Base-by-base conservation (phyloP, 1,284 basidiomycete genomes). In the Trametes polyzona region DNA sequence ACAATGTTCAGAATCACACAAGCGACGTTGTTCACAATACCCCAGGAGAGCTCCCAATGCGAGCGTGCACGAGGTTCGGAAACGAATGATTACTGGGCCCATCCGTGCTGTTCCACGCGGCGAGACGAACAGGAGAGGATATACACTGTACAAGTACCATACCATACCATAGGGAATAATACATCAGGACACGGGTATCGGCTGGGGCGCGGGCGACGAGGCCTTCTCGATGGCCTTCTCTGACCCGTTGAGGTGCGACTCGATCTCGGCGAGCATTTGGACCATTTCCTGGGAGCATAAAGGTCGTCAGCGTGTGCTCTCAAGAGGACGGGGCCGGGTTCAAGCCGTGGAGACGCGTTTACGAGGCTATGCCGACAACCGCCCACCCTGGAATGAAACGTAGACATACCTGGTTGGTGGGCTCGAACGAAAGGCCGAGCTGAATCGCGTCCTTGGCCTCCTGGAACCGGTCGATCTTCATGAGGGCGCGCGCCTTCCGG, bases 361-460 rank as follows among this genome's bases (percentile, higher is more conserved):
- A n/a, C n/a, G n/a, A n/a, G n/a, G n/a, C n/a, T n/a, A n/a, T n/a
- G n/a, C n/a, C n/a, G n/a, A n/a, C n/a, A n/a, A n/a, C n/a, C 6
- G 29, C 19, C 17, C 14, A 32, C 43, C 11, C 27, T 12, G 14
- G 10, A 9, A 6, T 33, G 12, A 19, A 14, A 24, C 16, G 14
- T 3, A 9, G 53, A 70, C 84, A 48, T 65, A 93, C 93, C 58
- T 76, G 71, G 65, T 95, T 97, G 41, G 84, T 84, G 2, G 95
- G 94, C 68, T 98, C 96, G 67, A 92, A 98, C 61, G 93, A 88
- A 61, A 98, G 72, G 0, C 96, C 96, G 12, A 95, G 79, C 61
- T 87, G 79, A 55, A 95, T 78, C 3, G 95, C 90, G 44, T 96
- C 92, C 61, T 83, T 84, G 2, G 95, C 96, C 51, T 97, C 95